phyloP scores from a whole-genome alignment of 441 rosid genomes.

The Cnidoscolus chayamansa region DNA sequence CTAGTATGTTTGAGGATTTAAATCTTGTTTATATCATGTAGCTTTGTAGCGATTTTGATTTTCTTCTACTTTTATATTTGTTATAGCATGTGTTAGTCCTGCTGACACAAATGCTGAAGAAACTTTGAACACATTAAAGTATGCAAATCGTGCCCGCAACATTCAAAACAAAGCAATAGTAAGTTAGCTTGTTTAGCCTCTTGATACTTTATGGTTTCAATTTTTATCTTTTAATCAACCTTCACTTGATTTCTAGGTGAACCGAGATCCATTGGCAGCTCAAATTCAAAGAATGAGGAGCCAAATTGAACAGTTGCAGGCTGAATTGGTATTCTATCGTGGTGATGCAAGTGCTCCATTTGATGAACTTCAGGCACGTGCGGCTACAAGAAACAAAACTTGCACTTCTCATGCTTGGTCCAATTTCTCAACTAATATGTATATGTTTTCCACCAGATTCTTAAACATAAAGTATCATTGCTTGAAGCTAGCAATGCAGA shows the following conservation, averaged over 20 bases:
- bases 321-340: slow-evolving; percentile 74
- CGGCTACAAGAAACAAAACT: background rate
- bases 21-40: slow-evolving; percentile 1
- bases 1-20: slow-evolving; percentile 3
- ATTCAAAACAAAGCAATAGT: slow-evolving; percentile 97
- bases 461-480: slow-evolving; percentile 75
- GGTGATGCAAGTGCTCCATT: slow-evolving; percentile 61
- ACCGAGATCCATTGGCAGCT: slow-evolving; percentile 84
- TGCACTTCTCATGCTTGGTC: slow-evolving; percentile 18
- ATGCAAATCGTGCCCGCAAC: slow-evolving; percentile 96
- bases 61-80: background rate
- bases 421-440: slow-evolving; percentile 18
- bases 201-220: background rate
- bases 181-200: slow-evolving; percentile 32
- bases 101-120: slow-evolving; percentile 98
- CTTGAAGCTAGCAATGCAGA: slow-evolving; percentile 87
- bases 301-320: slow-evolving; percentile 89
- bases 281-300: slow-evolving; percentile 87
- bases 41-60: background rate
- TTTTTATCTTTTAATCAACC: slow-evolving; percentile 9
- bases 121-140: slow-evolving; percentile 88
- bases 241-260: slow-evolving; percentile 45
- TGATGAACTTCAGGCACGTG: slow-evolving; percentile 83
- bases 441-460: slow-evolving; percentile 47
- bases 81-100: slow-evolving; percentile 93